Conservation (phyloP, 331 rosid species). For the Malus hybrid region DNA sequence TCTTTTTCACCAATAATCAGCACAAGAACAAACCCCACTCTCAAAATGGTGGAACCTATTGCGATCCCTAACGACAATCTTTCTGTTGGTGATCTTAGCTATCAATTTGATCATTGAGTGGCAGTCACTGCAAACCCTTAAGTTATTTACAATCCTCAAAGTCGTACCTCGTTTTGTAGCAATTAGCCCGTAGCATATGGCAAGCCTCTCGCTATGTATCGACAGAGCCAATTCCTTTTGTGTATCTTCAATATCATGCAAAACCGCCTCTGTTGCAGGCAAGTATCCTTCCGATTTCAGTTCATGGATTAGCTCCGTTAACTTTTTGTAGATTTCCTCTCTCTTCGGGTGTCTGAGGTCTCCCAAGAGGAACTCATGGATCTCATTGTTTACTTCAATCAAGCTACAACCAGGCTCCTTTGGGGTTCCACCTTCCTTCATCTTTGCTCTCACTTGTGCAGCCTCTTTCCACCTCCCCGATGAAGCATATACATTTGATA, state of each 20-base stretch:
- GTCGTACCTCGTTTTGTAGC: constrained; percentile 22
- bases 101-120: constrained; percentile 36
- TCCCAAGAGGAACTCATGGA: constrained; percentile 45
- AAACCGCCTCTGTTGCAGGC: constrained; percentile 22
- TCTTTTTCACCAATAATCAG: constrained; percentile 28
- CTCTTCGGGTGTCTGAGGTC: constrained; percentile 34
- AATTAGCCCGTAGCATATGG: constrained; percentile 33
- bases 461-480: constrained; percentile 33
- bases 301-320: constrained; percentile 22
- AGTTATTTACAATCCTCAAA: constrained; percentile 29
- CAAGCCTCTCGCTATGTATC: constrained; percentile 44
- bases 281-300: constrained; percentile 31
- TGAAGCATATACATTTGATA: constrained; percentile 47
- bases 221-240: constrained; percentile 32
- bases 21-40: constrained; percentile 37
- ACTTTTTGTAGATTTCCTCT: constrained; percentile 29
- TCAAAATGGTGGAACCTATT: constrained; percentile 42
- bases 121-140: constrained; percentile 37
- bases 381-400: constrained; percentile 42
- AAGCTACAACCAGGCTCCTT: constrained; percentile 56
- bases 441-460: constrained; percentile 34
- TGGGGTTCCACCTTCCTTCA: constrained; percentile 33
- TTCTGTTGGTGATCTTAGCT: constrained; percentile 24
- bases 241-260: constrained; percentile 27
- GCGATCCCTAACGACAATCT: constrained; percentile 38